These are phyloP conservation scores for Dillenia suffruticosa DNA, from an alignment of 164 flowering plant genomes.

Conservation along the genomic window DNA sequence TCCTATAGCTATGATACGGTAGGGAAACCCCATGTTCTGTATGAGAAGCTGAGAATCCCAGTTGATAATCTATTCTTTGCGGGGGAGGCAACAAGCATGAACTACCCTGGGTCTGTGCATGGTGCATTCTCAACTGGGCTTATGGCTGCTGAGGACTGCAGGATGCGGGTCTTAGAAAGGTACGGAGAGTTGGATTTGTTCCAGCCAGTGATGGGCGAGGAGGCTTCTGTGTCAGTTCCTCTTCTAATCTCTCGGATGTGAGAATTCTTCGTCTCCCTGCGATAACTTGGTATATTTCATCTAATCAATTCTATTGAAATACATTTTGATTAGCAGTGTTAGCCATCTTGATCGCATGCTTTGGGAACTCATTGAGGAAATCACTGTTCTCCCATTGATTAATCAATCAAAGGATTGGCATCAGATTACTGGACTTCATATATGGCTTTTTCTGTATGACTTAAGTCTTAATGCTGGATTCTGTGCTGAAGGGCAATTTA, in stretches of 20 bases:
- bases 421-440: too few species aligned
- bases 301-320: too few species aligned
- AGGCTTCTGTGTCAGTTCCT: conserved; percentile 47
- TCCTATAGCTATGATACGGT: conserved; percentile 86
- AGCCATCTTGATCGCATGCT: too few species aligned
- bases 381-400: too few species aligned
- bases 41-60: conserved; percentile 79
- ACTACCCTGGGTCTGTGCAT: conserved; percentile 85
- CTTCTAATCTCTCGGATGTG: conserved; percentile 79
- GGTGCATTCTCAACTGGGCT: conserved; percentile 92
- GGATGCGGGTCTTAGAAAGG: conserved; percentile 82
- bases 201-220: conserved; percentile 70
- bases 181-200: conserved; percentile 69
- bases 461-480: too few species aligned
- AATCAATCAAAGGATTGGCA: too few species aligned
- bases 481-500: too few species aligned
- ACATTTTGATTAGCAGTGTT: too few species aligned
- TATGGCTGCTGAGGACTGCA: conserved; percentile 95
- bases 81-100: conserved; percentile 83
- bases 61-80: conserved; percentile 95
- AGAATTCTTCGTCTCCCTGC: conserved; percentile 1
- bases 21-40: conserved; percentile 84
- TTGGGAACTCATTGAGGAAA: too few species aligned
- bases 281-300: too few species aligned
- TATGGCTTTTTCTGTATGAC: too few species aligned